Conservation (phyloP, 768 basidiomycete species). For the Lyophyllum atratum region DNA sequence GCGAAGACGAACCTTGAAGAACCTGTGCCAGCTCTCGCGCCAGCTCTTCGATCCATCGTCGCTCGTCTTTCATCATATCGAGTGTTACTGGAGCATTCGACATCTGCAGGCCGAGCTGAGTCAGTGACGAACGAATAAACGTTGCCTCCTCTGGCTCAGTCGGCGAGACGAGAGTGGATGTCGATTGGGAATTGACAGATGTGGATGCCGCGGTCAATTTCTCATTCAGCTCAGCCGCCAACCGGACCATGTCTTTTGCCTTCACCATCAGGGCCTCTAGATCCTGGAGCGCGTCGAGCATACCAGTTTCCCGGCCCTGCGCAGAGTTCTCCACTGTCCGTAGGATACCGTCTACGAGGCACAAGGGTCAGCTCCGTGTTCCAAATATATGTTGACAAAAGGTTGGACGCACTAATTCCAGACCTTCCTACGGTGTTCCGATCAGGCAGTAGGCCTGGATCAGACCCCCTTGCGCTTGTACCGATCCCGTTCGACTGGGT, state of each 20-base stretch:
- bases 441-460: not conserved
- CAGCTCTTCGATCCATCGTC: slow-evolving; percentile 75
- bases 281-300: slow-evolving; percentile 81
- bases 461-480: slow-evolving; percentile 2
- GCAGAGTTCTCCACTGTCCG: slow-evolving; percentile 70
- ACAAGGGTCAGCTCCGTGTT: not conserved
- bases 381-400: not conserved
- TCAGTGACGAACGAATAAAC: slow-evolving; percentile 85
- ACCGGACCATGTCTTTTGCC: slow-evolving; percentile 88
- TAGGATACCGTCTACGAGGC: slow-evolving; percentile 60
- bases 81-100: slow-evolving; percentile 79
- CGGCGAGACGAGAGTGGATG: slow-evolving; percentile 23
- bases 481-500: slow-evolving; percentile 20
- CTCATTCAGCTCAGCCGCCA: slow-evolving; percentile 87
- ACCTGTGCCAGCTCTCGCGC: slow-evolving; percentile 81
- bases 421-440: slow-evolving; percentile 31
- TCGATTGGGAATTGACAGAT: slow-evolving; percentile 20
- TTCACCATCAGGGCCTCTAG: slow-evolving; percentile 90
- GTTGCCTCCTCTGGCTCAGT: slow-evolving; percentile 80
- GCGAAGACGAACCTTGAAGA: slow-evolving; percentile 49
- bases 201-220: slow-evolving; percentile 56
- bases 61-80: slow-evolving; percentile 86
- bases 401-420: slow-evolving; percentile 49
- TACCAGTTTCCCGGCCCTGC: slow-evolving; percentile 59
- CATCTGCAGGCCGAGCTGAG: slow-evolving; percentile 86